Evolutionary conservation across 441 rosid genomes (phyloP).

Genomic region (Gossypium gossypioides): DNA sequence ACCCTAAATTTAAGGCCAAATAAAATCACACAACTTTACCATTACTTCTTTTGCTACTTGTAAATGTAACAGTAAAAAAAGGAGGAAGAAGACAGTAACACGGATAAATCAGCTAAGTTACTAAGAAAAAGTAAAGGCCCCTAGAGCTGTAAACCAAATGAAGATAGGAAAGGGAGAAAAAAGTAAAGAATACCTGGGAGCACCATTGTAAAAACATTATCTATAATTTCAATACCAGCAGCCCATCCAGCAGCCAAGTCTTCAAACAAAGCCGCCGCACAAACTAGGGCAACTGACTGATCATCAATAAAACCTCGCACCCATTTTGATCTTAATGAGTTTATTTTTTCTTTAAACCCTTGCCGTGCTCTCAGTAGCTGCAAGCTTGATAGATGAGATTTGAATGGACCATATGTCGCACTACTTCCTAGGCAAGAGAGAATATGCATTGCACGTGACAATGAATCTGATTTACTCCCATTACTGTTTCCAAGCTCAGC

Average conservation of each 20-base stretch:
- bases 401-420: constrained; percentile 49
- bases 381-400: constrained; percentile 56
- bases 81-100: not conserved
- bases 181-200: constrained; percentile 67
- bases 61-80: not conserved
- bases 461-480: constrained; percentile 33
- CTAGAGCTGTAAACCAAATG: not conserved
- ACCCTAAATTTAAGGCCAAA: not conserved
- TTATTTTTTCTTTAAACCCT: constrained; percentile 67
- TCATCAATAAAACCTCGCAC: constrained; percentile 54
- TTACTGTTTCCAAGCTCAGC: constrained; percentile 44
- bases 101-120: not conserved
- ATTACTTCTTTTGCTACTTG: not conserved
- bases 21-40: not conserved
- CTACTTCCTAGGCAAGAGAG: constrained; percentile 76
- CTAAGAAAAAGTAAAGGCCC: not conserved
- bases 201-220: constrained; percentile 57
- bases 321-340: constrained; percentile 56
- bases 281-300: constrained; percentile 61
- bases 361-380: constrained; percentile 85
- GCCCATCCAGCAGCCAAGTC: constrained; percentile 63
- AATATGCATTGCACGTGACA: constrained; percentile 59
- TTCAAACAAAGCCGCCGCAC: constrained; percentile 79
- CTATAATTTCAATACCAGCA: constrained; percentile 55
- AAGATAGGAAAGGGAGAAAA: not conserved